Conservation (phyloP, 192 early-diverging fungal species). For the Globomyces pollinis-pini region DNA sequence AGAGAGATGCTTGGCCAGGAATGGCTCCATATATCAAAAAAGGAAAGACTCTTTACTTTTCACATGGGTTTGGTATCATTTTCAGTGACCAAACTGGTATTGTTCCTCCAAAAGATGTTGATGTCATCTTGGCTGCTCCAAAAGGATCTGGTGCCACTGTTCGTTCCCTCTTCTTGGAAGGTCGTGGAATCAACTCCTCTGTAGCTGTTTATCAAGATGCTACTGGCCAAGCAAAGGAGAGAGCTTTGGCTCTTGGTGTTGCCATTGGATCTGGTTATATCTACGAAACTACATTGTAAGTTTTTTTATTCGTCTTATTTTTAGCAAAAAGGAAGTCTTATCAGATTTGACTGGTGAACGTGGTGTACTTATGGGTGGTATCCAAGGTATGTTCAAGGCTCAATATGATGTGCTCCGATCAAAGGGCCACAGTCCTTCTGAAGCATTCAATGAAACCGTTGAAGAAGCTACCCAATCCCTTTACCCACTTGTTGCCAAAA, state of each 20-base stretch:
- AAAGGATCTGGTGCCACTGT: slow-evolving; percentile 96
- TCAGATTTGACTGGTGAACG: slow-evolving; percentile 96
- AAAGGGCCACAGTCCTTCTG: slow-evolving; percentile 91
- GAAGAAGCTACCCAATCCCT: slow-evolving; percentile 98
- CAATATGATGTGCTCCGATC: slow-evolving; percentile 95
- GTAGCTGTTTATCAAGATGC: slow-evolving; percentile 92
- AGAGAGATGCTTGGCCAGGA: slow-evolving; percentile 81
- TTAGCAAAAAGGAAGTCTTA: slow-evolving; percentile 85
- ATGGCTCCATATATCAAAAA: slow-evolving; percentile 83
- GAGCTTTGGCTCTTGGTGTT: slow-evolving; percentile 82
- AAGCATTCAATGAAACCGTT: slow-evolving; percentile 99
- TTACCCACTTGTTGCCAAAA: slow-evolving; percentile 90
- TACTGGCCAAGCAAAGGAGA: slow-evolving; percentile 89
- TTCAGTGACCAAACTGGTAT: slow-evolving; percentile 88
- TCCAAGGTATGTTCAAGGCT: slow-evolving; percentile 91
- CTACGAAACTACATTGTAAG: slow-evolving; percentile 89
- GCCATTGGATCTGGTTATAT: slow-evolving; percentile 95
- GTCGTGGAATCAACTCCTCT: slow-evolving; percentile 95
- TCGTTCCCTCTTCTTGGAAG: slow-evolving; percentile 90
- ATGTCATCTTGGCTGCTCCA: slow-evolving; percentile 93
- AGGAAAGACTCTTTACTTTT: slow-evolving; percentile 98
- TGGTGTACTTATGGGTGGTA: slow-evolving; percentile 96
- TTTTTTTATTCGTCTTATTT: slow-evolving; percentile 6
- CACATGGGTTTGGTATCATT: slow-evolving; percentile 92
- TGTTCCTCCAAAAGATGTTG: slow-evolving; percentile 83